Base-by-base conservation (phyloP, 371 early-diverging fungal species). In the Rhizomucor miehei region DNA sequence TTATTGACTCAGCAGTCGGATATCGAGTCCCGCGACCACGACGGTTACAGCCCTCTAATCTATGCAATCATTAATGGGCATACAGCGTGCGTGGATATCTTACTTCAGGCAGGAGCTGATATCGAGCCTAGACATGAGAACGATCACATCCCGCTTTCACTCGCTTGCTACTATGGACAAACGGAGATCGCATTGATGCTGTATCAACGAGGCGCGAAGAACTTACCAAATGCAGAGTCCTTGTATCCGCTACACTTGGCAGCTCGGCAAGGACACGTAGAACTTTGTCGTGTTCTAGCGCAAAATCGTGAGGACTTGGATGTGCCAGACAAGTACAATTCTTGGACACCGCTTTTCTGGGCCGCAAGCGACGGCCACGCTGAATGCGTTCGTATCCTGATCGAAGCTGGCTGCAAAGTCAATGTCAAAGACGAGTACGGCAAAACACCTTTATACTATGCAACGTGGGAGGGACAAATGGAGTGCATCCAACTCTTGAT, bases 321-420 rank as follows among this genome's bases (percentile, higher is more conserved):
- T 40, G 79, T 79, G 10, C 70, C 75, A 2, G 98, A 98, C 69
- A 87, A 87, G 65, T 91, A 94, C 71, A 88, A 92, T 66, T 88
- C 92, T 8, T 98, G 98, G 98, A 91, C 95, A 3, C 94, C 97
- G 0, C 66, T 96, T 3, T 98, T 98, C 56, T 96, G 93, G 79
- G 92, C 95, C 5, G 94, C 93, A 17, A 84, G 87, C 48, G 95
- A 97, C 56, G 98, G 98, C 1, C 88, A 95, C 62, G 71, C 77
- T 1, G 88, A 88, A 19, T 91, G 93, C 67, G 90, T 91, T 2
- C 75, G 81, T 29, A 79, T 90, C 6, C 67, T 98, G 49, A 63
- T 97, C 13, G 84, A 84, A n/a, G 89, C 91, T 1, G 92, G 91
- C 1, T 89, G 91, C 54, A 69, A 82, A 34, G 80, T 89, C 43